Conservation (phyloP, 225 moss, liverwort and hornwort genomes). For the Ulota crispa region DNA sequence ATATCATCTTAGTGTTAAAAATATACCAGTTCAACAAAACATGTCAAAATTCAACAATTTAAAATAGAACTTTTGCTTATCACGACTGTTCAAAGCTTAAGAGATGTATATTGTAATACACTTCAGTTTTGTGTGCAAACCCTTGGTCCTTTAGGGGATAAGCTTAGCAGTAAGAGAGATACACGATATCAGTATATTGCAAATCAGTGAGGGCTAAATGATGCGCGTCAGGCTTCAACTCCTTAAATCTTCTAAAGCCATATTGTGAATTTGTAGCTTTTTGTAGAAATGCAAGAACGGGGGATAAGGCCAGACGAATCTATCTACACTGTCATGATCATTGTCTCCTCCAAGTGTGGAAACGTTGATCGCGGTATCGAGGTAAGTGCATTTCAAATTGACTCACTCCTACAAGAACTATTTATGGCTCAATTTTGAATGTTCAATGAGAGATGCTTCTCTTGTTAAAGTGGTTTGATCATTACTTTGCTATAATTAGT, state of each 20-base stretch:
- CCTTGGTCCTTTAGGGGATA: not conserved
- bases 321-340: conserved; percentile 55
- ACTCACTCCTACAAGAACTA: not conserved
- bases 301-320: conserved; percentile 62
- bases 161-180: not conserved
- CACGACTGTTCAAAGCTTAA: not conserved
- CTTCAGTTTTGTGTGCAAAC: not conserved
- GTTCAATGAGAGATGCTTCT: conserved; percentile 15
- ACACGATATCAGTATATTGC: not conserved
- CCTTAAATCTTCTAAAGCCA: conserved; percentile 17
- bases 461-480: conserved; percentile 3
- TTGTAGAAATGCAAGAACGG: conserved; percentile 54
- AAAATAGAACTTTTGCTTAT: not conserved
- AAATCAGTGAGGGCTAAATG: not conserved
- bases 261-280: conserved; percentile 46
- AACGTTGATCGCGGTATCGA: conserved; percentile 51
- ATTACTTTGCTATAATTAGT: not conserved
- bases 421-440: not conserved
- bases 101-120: not conserved
- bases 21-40: not conserved
- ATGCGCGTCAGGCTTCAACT: not conserved
- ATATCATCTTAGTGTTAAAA: not conserved
- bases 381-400: conserved; percentile 27
- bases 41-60: not conserved
- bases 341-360: conserved; percentile 56